Base-by-base conservation (phyloP, 768 basidiomycete species). In the Tremella mesenterica region DNA sequence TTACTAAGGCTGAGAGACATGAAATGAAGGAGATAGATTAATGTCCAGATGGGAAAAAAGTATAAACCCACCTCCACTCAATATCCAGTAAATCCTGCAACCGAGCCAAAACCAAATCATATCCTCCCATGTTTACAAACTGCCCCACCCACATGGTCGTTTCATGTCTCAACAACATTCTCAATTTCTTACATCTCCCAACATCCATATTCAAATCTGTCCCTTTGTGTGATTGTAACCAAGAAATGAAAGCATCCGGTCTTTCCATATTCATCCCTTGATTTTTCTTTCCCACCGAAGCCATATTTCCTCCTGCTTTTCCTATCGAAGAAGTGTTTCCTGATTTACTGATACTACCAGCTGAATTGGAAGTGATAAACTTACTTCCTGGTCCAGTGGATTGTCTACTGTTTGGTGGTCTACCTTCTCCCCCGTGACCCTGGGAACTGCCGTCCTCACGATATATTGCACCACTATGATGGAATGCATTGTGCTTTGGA, bases 21-120 rank as follows among this genome's bases (percentile, higher is more conserved):
- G n/a, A n/a, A n/a, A n/a, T n/a, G n/a, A n/a, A n/a, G n/a, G n/a
- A n/a, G n/a, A n/a, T n/a, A n/a, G n/a, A n/a, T n/a, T 20, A 31
- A 25, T 10, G 12, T 18, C 5, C 34, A 5, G 30, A 5, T 10
- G 13, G 7, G 16, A 7, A 23, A 27, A 14, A 4, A 30, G 23
- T 36, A 31, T 13, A 43, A 39, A 76, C 82, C 56, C 60, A 88
- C 88, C 93, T 83, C 95, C 95, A 99, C 74, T 99, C 95, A 30
- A 96, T 82, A 63, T 91, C 87, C 1, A 99, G 78, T 16, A 97
- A 79, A 73, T 99, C 92, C 54, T 90, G 87, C 21, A 97, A 75
- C 50, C 89, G 78, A 0, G 84, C 86, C 36, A 96, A 71, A 28
- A 99, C 75, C 1, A 85, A 83, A 9, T 82, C 79, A 65, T 97